Percentiles rank a stretch among this genome's conserved stretches.
Evolutionary conservation across 192 early-diverging fungal genomes (phyloP).

Genomic region (Obelidium mucronatum): DNA sequence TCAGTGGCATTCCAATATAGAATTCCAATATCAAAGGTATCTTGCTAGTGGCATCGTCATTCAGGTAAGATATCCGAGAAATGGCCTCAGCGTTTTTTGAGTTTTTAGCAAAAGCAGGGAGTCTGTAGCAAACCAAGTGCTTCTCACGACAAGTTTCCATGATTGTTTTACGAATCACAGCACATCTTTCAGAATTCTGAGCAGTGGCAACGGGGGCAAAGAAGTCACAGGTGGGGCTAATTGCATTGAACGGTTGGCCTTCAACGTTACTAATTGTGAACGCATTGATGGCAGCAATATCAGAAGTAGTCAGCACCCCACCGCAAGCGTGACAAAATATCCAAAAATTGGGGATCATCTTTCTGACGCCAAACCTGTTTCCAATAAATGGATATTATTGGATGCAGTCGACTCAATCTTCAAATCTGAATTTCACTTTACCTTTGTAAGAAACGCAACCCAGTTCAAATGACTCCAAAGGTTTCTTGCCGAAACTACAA

Average conservation of each 20-base stretch:
- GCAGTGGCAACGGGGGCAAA: not conserved
- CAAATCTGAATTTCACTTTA: not conserved
- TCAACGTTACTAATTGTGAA: not conserved
- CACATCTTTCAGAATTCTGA: not conserved
- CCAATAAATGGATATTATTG: too few species aligned
- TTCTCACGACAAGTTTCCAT: not conserved
- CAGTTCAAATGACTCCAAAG: not conserved
- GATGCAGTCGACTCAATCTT: not conserved
- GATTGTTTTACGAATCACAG: not conserved
- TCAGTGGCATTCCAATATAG: not conserved
- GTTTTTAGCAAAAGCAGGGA: not conserved
- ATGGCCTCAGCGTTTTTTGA: not conserved
- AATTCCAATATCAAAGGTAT: not conserved
- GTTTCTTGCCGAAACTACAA: not conserved
- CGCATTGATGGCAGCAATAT: not conserved
- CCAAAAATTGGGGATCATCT: not conserved
- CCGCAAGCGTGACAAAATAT: not conserved
- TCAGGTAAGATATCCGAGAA: not conserved
- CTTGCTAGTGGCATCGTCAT: too few species aligned
- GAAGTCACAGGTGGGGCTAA: not conserved
- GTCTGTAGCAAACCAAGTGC: not conserved
- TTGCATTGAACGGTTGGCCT: not conserved
- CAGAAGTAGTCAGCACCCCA: not conserved
- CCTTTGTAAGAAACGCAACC: not conserved
- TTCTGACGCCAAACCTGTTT: too few species aligned